Evolutionary conservation across 208 protist species (phyloP).

Genomic region (Naegleria lovaniensis): DNA sequence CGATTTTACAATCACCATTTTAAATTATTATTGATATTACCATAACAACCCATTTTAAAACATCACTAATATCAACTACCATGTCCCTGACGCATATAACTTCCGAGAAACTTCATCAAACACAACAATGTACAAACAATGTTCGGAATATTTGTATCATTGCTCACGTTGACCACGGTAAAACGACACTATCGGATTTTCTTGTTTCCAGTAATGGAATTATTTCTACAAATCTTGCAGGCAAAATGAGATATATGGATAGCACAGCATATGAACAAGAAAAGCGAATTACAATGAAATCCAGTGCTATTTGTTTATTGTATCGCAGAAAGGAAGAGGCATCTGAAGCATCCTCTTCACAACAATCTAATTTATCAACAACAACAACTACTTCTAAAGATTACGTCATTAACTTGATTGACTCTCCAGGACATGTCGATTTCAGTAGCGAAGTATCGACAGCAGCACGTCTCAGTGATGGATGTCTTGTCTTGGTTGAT

Average conservation of each 20-base stretch:
- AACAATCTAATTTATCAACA: background rate
- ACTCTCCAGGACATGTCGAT: constrained; percentile 99
- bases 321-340: constrained; percentile 26
- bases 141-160: constrained; percentile 67
- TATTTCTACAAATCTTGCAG: constrained; percentile 88
- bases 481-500: constrained; percentile 94
- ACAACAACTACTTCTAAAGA: background rate
- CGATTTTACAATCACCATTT: no score
- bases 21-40: no score
- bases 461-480: constrained; percentile 93
- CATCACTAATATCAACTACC: no score
- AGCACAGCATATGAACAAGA: constrained; percentile 92
- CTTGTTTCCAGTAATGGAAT: constrained; percentile 95
- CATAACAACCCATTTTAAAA: no score
- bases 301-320: constrained; percentile 89
- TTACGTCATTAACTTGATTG: constrained; percentile 94
- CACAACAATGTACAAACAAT: background rate
- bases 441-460: constrained; percentile 95
- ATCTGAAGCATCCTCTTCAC: background rate
- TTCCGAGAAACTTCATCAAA: background rate
- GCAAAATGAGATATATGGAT: constrained; percentile 94
- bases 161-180: constrained; percentile 97
- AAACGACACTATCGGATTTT: constrained; percentile 95
- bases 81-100: background rate
- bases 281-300: constrained; percentile 98